Percentiles rank a stretch among this genome's conserved stretches.
Conservation (phyloP, 2,329 filamentous ascomycete genomes). For the Coniochaeta sp. region DNA sequence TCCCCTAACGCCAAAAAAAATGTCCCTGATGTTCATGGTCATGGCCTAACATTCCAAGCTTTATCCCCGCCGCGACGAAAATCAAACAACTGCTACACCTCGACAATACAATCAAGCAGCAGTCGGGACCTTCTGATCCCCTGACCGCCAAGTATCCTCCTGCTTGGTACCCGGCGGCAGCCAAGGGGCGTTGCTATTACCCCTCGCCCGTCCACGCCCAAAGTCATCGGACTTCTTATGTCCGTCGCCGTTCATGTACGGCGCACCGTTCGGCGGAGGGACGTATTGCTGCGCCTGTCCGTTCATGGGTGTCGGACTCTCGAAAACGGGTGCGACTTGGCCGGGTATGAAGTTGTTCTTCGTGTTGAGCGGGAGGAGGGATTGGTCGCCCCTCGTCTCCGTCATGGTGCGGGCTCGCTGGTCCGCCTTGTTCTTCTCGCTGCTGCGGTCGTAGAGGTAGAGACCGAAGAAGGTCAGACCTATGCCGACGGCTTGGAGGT, state of each 20-base stretch:
- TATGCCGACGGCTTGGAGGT: slow-evolving; percentile 78
- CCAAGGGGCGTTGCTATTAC: slow-evolving; percentile 50
- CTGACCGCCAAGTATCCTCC: slow-evolving; percentile 69
- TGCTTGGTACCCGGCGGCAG: slow-evolving; percentile 75
- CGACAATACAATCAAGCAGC: slow-evolving; percentile 4
- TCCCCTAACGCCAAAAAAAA: slow-evolving; percentile 1
- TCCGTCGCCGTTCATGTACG: slow-evolving; percentile 44
- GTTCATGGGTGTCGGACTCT: slow-evolving; percentile 22
- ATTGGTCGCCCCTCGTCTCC: slow-evolving; percentile 33
- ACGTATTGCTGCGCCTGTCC: slow-evolving; percentile 1
- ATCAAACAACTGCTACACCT: not conserved
- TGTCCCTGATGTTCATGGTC: slow-evolving; percentile 2
- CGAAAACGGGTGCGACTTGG: slow-evolving; percentile 26
- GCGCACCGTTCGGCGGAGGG: slow-evolving; percentile 18
- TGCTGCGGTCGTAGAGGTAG: slow-evolving; percentile 92
- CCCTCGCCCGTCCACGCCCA: slow-evolving; percentile 31
- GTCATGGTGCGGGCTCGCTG: slow-evolving; percentile 67
- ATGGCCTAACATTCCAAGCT: not conserved
- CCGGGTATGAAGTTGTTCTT: slow-evolving; percentile 24
- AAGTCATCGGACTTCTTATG: slow-evolving; percentile 51
- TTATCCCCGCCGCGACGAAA: not conserved
- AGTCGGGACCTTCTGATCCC: slow-evolving; percentile 21
- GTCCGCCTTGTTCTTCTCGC: slow-evolving; percentile 81
- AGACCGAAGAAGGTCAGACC: slow-evolving; percentile 83
- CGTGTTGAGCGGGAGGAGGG: slow-evolving; percentile 61